Base-by-base conservation (phyloP, 805 yeast species). In the Diddensiella caesifluorescens region DNA sequence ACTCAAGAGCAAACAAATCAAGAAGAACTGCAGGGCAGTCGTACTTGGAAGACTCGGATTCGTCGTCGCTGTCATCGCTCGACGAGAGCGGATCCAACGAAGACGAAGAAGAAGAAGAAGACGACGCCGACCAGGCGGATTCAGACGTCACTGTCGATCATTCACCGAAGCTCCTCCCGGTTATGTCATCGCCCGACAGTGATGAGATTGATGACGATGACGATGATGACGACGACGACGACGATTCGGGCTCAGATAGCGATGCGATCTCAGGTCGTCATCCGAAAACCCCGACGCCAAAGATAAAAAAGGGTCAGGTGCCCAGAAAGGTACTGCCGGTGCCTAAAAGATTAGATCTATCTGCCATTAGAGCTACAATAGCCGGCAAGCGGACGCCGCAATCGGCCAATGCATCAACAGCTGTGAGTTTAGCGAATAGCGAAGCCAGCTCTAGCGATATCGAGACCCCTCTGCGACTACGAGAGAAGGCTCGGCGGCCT, bases 101-200 rank as follows among this genome's bases (percentile, higher is more conserved):
- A 7, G 68, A 61, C 15, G 69, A 61, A 10, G 65, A 60, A 4
- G 70, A 61, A 13, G 68, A 61, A 26, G 70, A 69, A 44, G 72
- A 69, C 36, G 73, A 67, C 46, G 58, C 46, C 26, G 50, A 47
- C 16, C 44, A 41, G 13, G 42, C 37, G 6, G 55, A 47, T 35
- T 25, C 44, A 15, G 52, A 49, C 20, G 45, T 31, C 20, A 45
- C 48, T 12, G 48, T 36, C 13, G 48, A 42, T 15, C 29, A 38
- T n/a, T 34, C 44, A 6, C 48, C 50, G 5, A 40, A 40, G 16
- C 41, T 47, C 15, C 9, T 29, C 15, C 7, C 32, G 20, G 38
- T 47, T 4, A 44, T 29, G 16, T 27, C 22, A 5, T 12, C 21
- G 33, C 30, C 31, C 6, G 38, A 23, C 10, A 34, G 35, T 22